These are phyloP conservation scores for Schizochytrium sp. DNA, from an alignment of 108 stramenopile genomes.

Conservation along the genomic window DNA sequence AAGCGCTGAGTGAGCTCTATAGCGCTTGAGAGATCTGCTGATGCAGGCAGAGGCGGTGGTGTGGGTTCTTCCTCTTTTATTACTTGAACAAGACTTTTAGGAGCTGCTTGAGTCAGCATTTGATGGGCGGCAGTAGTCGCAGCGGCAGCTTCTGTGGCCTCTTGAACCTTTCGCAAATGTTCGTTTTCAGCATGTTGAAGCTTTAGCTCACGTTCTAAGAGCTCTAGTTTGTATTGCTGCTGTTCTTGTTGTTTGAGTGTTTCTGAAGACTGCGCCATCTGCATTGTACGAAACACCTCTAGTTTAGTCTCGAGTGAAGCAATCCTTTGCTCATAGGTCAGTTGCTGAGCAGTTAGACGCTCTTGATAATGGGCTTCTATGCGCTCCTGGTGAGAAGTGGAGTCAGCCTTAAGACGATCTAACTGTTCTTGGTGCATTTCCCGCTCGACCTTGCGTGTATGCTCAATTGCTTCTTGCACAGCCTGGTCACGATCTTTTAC, in stretches of 20 bases:
- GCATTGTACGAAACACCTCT: constrained; percentile 26
- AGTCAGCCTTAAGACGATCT: neutral
- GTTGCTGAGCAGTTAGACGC: constrained; percentile 1
- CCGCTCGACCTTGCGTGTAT: neutral
- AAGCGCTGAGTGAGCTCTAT: neutral
- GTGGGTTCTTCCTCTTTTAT: no score
- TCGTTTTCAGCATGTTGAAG: no score
- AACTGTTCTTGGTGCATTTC: neutral
- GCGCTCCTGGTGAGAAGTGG: constrained; percentile 1
- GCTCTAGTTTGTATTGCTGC: neutral
- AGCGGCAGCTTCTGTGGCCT: no score
- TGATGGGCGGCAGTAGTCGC: no score
- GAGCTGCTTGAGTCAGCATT: no score
- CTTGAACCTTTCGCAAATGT: no score
- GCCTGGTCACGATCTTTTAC: neutral
- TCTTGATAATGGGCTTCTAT: constrained; percentile 36
- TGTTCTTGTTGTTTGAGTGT: neutral
- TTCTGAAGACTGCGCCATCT: neutral
- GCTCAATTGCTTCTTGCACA: constrained; percentile 23
- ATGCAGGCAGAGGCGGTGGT: no score
- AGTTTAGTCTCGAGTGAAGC: constrained; percentile 46
- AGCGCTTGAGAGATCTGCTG: no score
- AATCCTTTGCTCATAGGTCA: constrained; percentile 32
- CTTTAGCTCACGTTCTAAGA: constrained; percentile 3
- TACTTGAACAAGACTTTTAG: no score